Conservation (phyloP, 306 rosid genomes). For the Fagus sylvatica region DNA sequence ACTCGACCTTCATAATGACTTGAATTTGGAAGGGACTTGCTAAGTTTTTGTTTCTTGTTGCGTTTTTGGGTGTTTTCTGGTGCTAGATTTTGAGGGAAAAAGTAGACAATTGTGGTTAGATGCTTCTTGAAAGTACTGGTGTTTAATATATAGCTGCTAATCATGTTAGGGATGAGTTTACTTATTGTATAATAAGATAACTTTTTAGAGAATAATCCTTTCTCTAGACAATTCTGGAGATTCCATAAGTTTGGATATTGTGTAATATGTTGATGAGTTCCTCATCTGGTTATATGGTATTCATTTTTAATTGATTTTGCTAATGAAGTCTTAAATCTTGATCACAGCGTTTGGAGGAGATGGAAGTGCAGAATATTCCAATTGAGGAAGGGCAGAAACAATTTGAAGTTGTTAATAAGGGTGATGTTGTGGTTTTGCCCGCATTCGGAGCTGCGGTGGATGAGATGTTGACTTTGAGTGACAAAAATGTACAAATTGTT, state of each 20-base stretch:
- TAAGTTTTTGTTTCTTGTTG: background rate
- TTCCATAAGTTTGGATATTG: background rate
- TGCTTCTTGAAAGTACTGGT: background rate
- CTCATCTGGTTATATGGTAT: background rate
- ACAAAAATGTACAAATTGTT: constrained; percentile 79
- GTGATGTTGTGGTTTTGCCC: constrained; percentile 93
- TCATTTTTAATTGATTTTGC: background rate
- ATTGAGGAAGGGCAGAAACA: constrained; percentile 63
- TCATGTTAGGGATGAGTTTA: background rate
- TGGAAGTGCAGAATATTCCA: constrained; percentile 76
- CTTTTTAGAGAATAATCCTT: background rate
- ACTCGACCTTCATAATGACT: background rate
- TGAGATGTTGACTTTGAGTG: constrained; percentile 84
- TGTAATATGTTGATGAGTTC: background rate
- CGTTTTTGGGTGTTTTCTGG: background rate
- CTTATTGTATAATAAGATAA: no score
- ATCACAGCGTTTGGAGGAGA: constrained; percentile 78
- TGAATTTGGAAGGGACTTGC: background rate
- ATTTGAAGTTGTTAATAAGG: constrained; percentile 74
- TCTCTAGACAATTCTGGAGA: background rate
- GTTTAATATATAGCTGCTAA: background rate
- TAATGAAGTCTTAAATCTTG: constrained; percentile 8
- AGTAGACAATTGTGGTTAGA: background rate
- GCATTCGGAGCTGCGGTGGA: constrained; percentile 95
- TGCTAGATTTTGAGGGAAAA: background rate